Evolutionary conservation across 2,329 filamentous ascomycete genomes (phyloP).

Genomic region (Xylogone sp.): DNA sequence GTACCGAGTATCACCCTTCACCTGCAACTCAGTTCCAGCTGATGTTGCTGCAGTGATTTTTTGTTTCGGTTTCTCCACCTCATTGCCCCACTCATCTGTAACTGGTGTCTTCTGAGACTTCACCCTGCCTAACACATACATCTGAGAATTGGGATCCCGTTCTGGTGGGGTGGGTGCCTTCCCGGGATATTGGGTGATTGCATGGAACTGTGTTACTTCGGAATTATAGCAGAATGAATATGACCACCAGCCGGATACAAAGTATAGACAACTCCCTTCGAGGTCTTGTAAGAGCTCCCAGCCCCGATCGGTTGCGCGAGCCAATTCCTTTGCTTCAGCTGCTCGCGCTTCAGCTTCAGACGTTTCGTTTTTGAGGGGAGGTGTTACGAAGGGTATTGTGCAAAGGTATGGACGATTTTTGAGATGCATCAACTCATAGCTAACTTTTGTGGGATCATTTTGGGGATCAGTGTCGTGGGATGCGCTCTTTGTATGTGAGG

Average conservation of each 20-base stretch:
- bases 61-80: constrained; percentile 28
- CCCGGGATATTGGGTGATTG: constrained; percentile 57
- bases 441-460: constrained; percentile 15
- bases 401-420: constrained; percentile 60
- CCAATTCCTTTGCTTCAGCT: constrained; percentile 63
- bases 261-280: constrained; percentile 68
- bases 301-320: constrained; percentile 62
- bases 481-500: constrained; percentile 10
- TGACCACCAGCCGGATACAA: constrained; percentile 70
- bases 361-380: constrained; percentile 41
- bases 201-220: constrained; percentile 70
- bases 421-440: constrained; percentile 59
- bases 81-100: constrained; percentile 28
- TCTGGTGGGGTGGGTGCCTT: constrained; percentile 60
- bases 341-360: constrained; percentile 46
- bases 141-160: constrained; percentile 59
- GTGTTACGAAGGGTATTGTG: constrained; percentile 56
- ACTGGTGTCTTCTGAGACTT: constrained; percentile 13
- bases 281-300: constrained; percentile 65
- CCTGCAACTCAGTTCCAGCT: constrained; percentile 48
- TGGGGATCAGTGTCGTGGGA: constrained; percentile 4
- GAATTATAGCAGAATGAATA: constrained; percentile 73
- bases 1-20: constrained; percentile 63
- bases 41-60: not conserved
- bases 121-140: constrained; percentile 62